Evolutionary conservation across 2,329 filamentous ascomycete species (phyloP), one percentile per base, ranked within the genome.

Genomic region (Trichophyton benhamiae): DNA sequence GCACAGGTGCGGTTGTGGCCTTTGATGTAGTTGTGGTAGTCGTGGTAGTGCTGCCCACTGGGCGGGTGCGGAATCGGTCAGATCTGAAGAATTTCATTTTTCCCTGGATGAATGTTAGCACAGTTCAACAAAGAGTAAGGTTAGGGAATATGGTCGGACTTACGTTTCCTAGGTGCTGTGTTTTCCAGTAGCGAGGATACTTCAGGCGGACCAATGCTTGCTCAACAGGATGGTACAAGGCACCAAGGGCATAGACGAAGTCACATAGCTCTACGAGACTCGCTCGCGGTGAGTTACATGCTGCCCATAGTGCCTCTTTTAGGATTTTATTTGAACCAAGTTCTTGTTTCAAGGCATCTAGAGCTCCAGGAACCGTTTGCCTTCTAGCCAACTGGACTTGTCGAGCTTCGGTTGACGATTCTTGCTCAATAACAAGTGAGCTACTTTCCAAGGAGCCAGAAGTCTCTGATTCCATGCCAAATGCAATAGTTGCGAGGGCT

Each of bases 371-470:
- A n/a, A 85, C 74, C 2, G 78, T 83, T 64, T 80, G 78, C 64
- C 76, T 79, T 58, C 83, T 77, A 1, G 78, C 80, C 27, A 83
- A 72, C 63, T 81, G 79, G 0, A 78, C 75, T 63, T 79, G 77
- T n/a, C 81, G 79, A 20, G 76, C 73, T 58, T 80, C 77, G 1
- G 77, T 79, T 9, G 74, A 74, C 4, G 75, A 76, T 61, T 82
- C 82, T 67, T 82, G 79, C 65, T 84, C 83, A 55, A 86, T 79
- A 27, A 84, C 78, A n/a, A 86, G 71, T 13, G 75, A 75, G 53
- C 76, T 74, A 11, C 67, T 65, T 13, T 68, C 63, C 5, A 72
- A 65, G 17, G 68, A 68, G 61, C 71, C 68, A 22, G 68, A 59
- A 25, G 71, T 62, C 64, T 69, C 66, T 67, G 74, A 63, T 66